A percentile compares a stretch with the other conserved stretches of the same genome.
Conservation (phyloP, 495 filamentous ascomycete species). For the Tuber umbilicatum region DNA sequence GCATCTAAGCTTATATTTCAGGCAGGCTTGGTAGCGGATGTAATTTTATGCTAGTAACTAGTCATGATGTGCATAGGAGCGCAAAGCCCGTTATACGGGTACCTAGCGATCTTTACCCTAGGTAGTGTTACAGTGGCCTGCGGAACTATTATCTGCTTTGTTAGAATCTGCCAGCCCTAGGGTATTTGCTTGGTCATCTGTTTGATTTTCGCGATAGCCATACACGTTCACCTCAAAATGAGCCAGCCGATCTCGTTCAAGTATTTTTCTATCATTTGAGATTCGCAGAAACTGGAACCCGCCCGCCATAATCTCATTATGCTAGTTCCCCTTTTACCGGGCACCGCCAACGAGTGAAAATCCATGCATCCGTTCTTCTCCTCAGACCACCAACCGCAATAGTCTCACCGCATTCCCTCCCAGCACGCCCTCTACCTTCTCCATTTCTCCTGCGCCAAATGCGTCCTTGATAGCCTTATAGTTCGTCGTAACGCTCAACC, state of each 20-base stretch:
- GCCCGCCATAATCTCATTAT: neutral
- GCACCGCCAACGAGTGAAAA: neutral
- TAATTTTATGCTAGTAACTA: neutral
- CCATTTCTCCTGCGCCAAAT: slow-evolving; percentile 49
- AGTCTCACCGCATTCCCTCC: slow-evolving; percentile 65
- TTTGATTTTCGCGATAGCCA: neutral
- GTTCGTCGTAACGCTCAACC: slow-evolving; percentile 79
- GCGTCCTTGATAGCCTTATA: slow-evolving; percentile 60
- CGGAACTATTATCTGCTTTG: too few relatives aligned
- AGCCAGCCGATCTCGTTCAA: neutral
- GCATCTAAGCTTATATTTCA: neutral
- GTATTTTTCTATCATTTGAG: neutral
- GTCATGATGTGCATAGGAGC: neutral
- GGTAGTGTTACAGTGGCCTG: too few relatives aligned
- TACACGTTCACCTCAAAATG: neutral
- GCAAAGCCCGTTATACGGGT: neutral
- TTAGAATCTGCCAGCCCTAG: neutral
- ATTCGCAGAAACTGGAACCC: neutral
- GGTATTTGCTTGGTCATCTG: neutral
- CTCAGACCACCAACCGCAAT: slow-evolving; percentile 47
- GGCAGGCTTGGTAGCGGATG: neutral
- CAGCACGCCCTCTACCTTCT: slow-evolving; percentile 51
- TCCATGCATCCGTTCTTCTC: neutral
- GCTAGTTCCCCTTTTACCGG: neutral
- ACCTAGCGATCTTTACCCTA: too few relatives aligned